Percentiles rank a stretch among this genome's conserved stretches.
These are phyloP conservation scores for Penicillium sp. DNA, from an alignment of 2,329 filamentous ascomycete genomes.

Conservation along the genomic window DNA sequence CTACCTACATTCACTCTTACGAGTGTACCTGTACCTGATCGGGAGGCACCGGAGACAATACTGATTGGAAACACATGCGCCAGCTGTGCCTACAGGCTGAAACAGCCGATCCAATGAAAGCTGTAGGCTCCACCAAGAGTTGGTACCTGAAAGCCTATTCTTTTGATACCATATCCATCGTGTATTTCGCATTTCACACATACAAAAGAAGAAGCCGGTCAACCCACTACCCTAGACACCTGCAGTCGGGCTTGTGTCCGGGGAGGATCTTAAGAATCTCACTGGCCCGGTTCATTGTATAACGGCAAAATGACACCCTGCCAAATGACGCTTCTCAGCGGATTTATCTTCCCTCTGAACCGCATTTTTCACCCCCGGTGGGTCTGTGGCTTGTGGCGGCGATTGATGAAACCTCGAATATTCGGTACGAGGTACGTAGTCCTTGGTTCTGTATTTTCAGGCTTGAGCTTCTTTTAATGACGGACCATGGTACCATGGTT, in stretches of 20 bases:
- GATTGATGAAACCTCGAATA: neutral
- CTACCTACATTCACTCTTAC: neutral
- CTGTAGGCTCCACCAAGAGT: neutral
- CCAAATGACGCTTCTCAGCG: neutral
- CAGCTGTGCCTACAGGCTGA: conserved; percentile 1
- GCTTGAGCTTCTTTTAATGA: neutral
- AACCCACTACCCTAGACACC: too few species aligned
- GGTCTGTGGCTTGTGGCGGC: neutral
- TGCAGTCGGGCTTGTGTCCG: neutral
- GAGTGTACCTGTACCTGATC: conserved; percentile 5
- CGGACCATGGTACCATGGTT: neutral
- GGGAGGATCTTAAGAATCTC: neutral
- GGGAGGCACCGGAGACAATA: conserved; percentile 6
- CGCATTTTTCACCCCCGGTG: neutral
- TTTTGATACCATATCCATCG: too few species aligned
- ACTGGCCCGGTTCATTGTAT: neutral
- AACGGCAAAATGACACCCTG: neutral
- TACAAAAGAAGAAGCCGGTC: too few species aligned
- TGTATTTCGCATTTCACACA: too few species aligned
- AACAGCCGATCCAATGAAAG: conserved; percentile 4
- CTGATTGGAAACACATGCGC: conserved; percentile 11
- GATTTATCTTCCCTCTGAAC: neutral
- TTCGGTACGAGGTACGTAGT: too few species aligned
- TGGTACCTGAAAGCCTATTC: too few species aligned
- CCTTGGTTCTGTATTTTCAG: neutral